A percentile compares a stretch with the other conserved stretches of the same genome.
phyloP scores from a whole-genome alignment of 768 basidiomycete species.

The Hirschioporus abietinus region DNA sequence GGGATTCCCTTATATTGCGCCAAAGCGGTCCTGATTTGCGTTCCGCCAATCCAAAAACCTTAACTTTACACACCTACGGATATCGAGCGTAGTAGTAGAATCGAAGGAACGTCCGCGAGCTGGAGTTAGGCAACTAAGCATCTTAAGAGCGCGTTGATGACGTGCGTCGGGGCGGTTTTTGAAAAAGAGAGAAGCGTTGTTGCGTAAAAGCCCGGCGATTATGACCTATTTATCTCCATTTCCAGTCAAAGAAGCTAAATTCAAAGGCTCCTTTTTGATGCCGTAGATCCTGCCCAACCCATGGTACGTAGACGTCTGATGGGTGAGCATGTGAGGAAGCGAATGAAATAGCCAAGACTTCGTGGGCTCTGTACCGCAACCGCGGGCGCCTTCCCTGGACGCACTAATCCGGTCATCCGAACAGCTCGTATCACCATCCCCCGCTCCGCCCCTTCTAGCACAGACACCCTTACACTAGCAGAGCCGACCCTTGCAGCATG shows the following conservation, averaged over 20 bases:
- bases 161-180: neutral
- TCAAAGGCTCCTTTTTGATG: neutral
- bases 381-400: neutral
- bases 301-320: neutral
- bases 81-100: neutral
- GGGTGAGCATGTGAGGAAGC: neutral
- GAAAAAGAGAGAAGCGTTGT: neutral
- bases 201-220: neutral
- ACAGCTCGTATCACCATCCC: neutral
- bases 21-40: neutral
- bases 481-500: neutral
- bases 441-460: neutral
- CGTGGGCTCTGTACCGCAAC: neutral
- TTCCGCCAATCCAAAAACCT: neutral
- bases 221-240: conserved; percentile 1
- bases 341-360: neutral
- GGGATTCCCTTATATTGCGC: neutral
- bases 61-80: neutral
- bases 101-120: neutral
- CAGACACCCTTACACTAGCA: neutral
- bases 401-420: neutral
- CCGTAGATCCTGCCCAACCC: neutral
- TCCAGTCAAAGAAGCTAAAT: neutral
- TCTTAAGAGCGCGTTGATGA: neutral
- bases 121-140: neutral